phyloP scores from a whole-genome alignment of 306 rosid species.

The Vachellia pachyceras region DNA sequence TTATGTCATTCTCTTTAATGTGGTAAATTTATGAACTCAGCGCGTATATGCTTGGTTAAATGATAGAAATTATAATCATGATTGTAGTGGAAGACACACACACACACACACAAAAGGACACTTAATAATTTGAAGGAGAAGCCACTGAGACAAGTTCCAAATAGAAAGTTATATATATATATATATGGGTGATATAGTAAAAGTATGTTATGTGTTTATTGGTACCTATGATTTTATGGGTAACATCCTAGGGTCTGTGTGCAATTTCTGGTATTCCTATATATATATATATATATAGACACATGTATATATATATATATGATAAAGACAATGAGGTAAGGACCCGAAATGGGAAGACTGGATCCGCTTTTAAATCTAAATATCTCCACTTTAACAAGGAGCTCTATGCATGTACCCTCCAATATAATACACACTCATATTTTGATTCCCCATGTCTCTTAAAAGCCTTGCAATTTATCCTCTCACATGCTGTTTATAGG shows the following conservation, averaged over 20 bases:
- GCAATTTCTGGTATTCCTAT: background rate
- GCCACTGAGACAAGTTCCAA: no score
- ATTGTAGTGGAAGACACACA: no score
- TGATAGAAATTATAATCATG: background rate
- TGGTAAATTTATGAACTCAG: no score
- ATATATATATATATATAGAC: no score
- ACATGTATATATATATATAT: background rate
- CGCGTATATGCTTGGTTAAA: background rate
- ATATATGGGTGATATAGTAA: background rate
- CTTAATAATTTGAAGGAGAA: no score
- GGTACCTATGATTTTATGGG: background rate
- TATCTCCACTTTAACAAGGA: conserved; percentile 26
- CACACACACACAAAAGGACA: no score
- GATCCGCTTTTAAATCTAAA: conserved; percentile 11
- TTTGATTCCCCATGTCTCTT: background rate
- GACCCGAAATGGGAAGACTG: conserved; percentile 11
- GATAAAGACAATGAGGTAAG: conserved; percentile 23
- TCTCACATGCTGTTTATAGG: background rate
- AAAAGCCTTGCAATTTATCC: background rate
- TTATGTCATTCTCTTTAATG: background rate
- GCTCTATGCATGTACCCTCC: background rate
- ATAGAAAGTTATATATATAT: no score
- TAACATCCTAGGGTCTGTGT: background rate
- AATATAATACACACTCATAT: conserved; percentile 14
- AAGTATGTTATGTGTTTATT: background rate